Evolutionary conservation across 2,329 filamentous ascomycete species (phyloP), one percentile per base, ranked within the genome.

Genomic region (Verticillium dahliae): DNA sequence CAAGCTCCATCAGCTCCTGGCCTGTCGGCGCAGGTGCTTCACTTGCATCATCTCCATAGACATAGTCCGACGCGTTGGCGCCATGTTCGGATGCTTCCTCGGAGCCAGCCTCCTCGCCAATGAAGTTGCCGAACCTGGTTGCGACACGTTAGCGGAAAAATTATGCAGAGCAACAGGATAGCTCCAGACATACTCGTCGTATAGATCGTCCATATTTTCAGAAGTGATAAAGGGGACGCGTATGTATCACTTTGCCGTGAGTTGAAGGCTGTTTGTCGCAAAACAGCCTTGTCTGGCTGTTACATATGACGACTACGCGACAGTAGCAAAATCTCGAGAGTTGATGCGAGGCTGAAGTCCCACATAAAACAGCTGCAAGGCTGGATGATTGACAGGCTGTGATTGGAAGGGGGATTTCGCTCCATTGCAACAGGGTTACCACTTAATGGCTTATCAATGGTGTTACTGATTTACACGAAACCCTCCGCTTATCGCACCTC

Each of bases 81-180:
- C 89, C 87, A 71, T 86, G 85, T 73, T 92, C 87, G 69, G 91
- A 94, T 71, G 93, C 94, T 72, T 90, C 89, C 72, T 97, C 93
- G 62, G 91, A 95, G 74, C 88, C 84, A 68, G 79, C 89, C 71
- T 91, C 91, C 77, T 97, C 95, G 72, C 95, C 95, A 73, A 98
- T 97, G 78, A 95, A 98, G 80, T 98, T 98, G 72, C 94, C 94
- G 79, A 98, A 98, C 82, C 92, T 96, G 27, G 11, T 39, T 54
- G 22, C 58, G 45, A 56, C n/a, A 10, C 57, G n/a, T 52, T 52
- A 52, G 45, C 45, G 7, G 22, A 52, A 11, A 4, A 9, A 52
- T 64, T 31, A 62, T 31, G 27, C 54, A 22, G 54, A 22, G 14
- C 27, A 15, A n/a, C 13, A 27, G 18, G 27, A 2, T 14, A 31